Percentiles rank a stretch among this genome's conserved stretches.
Evolutionary conservation across 257 asterid species (phyloP).

Genomic region (Gynochthodes officinalis): DNA sequence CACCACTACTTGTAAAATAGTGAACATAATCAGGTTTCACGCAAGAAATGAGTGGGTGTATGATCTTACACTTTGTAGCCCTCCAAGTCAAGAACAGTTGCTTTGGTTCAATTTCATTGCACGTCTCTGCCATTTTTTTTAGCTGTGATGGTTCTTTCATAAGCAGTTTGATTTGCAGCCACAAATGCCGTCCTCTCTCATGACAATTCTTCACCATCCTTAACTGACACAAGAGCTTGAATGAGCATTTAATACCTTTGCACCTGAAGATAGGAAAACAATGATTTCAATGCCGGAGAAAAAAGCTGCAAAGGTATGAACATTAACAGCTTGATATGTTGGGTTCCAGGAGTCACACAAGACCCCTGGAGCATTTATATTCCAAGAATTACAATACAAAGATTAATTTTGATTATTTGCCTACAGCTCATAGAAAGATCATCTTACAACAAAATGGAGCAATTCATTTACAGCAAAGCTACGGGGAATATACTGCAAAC

Average conservation of each 20-base stretch:
- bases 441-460: background rate
- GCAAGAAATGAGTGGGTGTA: background rate
- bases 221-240: background rate
- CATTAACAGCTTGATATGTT: background rate
- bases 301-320: background rate
- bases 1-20: background rate
- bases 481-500: background rate
- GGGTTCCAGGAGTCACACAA: background rate
- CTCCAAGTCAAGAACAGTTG: background rate
- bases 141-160: background rate
- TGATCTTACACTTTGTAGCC: background rate
- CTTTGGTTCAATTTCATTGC: background rate
- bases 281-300: background rate
- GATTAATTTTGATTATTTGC: background rate
- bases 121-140: background rate
- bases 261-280: slow-evolving; percentile 4
- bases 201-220: background rate
- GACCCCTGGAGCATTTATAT: background rate
- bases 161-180: background rate
- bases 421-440: background rate
- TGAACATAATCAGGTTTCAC: background rate
- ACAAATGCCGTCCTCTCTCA: background rate
- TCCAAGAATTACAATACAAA: too few species aligned
- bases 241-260: background rate
- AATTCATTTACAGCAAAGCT: background rate